Conservation (phyloP, 2,329 filamentous ascomycete genomes). For the Curvularia lunata region DNA sequence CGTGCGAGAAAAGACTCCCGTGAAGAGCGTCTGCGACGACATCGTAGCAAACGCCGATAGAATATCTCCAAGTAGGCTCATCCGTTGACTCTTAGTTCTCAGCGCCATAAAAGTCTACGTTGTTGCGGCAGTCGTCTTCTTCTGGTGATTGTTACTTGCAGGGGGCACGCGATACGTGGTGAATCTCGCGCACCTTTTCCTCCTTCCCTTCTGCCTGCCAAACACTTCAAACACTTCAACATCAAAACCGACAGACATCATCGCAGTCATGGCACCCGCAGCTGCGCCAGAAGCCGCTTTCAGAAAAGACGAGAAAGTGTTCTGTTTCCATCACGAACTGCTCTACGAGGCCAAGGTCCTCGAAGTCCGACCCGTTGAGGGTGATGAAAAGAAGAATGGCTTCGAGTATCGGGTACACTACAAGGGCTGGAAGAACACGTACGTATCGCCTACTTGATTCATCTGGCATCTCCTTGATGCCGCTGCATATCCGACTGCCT, state of each 20-base stretch:
- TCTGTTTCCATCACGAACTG: conserved; percentile 97
- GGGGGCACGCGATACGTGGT: conserved; percentile 27
- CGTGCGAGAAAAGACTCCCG: conserved; percentile 31
- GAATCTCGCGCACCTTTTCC: conserved; percentile 14
- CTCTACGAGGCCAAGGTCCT: conserved; percentile 97
- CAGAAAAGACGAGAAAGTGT: conserved; percentile 83
- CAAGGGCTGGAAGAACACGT: conserved; percentile 99
- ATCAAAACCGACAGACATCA: conserved; percentile 16
- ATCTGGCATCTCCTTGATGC: conserved; percentile 5
- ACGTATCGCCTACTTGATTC: conserved; percentile 51
- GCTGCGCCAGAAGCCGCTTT: conserved; percentile 61
- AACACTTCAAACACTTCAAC: conserved; percentile 20
- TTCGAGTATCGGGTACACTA: conserved; percentile 95
- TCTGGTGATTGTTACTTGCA: conserved; percentile 6
- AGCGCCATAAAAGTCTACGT: neutral
- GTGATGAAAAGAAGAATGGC: conserved; percentile 71
- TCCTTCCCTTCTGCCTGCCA: conserved; percentile 21
- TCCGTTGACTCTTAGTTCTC: conserved; percentile 7
- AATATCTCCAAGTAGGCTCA: conserved; percentile 12
- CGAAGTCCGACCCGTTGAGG: conserved; percentile 70
- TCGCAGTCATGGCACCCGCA: conserved; percentile 59
- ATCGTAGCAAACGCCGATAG: conserved; percentile 16
- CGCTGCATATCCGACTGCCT: neutral
- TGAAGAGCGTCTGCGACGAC: conserved; percentile 19
- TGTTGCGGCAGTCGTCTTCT: conserved; percentile 9